A percentile compares a stretch with the other conserved stretches of the same genome.
Evolutionary conservation across 176 grass and related monocot genomes (phyloP).

Genomic region (Stipa capillata): DNA sequence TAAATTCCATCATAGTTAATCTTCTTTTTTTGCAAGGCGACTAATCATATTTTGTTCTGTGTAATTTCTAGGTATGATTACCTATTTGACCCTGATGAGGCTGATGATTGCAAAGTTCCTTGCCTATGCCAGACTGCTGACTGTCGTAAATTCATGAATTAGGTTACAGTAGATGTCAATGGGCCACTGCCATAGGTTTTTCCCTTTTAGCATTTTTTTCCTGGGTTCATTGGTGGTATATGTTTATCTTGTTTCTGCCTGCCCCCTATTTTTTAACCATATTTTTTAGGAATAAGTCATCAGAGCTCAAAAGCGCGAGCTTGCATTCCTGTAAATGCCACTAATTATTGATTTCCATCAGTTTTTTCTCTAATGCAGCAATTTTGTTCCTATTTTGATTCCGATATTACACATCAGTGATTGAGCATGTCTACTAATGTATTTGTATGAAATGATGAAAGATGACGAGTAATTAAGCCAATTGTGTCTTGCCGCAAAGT

Average conservation of each 20-base stretch:
- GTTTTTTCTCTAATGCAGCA: conserved; percentile 8
- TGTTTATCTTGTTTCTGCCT: conserved; percentile 3
- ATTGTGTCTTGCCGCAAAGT: too few relatives aligned
- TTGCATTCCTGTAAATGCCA: conserved; percentile 63
- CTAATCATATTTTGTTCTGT: conserved; percentile 14
- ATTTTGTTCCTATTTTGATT: neutral
- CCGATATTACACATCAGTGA: neutral
- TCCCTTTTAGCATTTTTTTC: neutral
- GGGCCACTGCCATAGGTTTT: conserved; percentile 30
- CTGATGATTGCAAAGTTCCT: conserved; percentile 89
- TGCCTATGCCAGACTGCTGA: conserved; percentile 80
- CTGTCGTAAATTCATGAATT: conserved; percentile 99
- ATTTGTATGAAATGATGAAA: neutral
- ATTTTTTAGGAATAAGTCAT: conserved; percentile 39
- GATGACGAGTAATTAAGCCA: too few relatives aligned
- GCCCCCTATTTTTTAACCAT: conserved; percentile 13
- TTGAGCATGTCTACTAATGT: too few relatives aligned
- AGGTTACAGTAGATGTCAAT: conserved; percentile 37
- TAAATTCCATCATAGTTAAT: neutral
- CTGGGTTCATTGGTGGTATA: conserved; percentile 30
- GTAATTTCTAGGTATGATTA: conserved; percentile 77
- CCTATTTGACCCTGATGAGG: conserved; percentile 95
- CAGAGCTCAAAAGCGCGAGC: conserved; percentile 25
- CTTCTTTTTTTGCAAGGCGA: neutral
- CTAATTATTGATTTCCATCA: conserved; percentile 7